phyloP scores from a whole-genome alignment of 495 filamentous ascomycete species.

The Lasiosphaeria hispida region DNA sequence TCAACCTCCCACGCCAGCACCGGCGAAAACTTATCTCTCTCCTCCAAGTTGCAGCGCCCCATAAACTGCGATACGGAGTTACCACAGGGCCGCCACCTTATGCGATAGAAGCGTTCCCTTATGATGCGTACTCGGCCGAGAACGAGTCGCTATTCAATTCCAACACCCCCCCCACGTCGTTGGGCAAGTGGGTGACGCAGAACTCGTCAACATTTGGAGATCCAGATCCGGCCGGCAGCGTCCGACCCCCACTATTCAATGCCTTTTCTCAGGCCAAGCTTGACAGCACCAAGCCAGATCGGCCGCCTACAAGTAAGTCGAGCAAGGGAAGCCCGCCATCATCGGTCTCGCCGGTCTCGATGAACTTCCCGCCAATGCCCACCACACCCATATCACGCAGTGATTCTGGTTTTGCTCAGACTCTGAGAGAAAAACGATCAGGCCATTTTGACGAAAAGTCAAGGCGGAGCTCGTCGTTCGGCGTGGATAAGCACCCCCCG shows the following conservation, averaged over 20 bases:
- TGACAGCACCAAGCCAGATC: slow-evolving; percentile 61
- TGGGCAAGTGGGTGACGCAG: slow-evolving; percentile 81
- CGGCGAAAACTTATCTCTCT: slow-evolving; percentile 85
- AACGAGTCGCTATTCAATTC: slow-evolving; percentile 74
- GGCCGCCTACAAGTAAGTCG: slow-evolving; percentile 79
- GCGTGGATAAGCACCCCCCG: slow-evolving; percentile 65
- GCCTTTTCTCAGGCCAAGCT: slow-evolving; percentile 78
- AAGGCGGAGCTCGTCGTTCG: slow-evolving; percentile 87
- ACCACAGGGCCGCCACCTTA: slow-evolving; percentile 86
- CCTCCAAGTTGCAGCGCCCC: slow-evolving; percentile 85
- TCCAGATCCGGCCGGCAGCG: slow-evolving; percentile 50
- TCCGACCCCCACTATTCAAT: slow-evolving; percentile 68
- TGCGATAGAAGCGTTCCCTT: slow-evolving; percentile 87
- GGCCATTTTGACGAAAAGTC: slow-evolving; percentile 86
- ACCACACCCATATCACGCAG: slow-evolving; percentile 75
- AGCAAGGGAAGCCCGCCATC: slow-evolving; percentile 77
- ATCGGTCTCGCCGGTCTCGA: slow-evolving; percentile 79
- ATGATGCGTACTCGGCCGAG: slow-evolving; percentile 84
- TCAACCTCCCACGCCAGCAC: slow-evolving; percentile 79
- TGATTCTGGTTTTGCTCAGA: slow-evolving; percentile 86
- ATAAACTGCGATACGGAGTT: slow-evolving; percentile 84
- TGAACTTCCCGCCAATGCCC: slow-evolving; percentile 71
- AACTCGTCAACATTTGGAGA: slow-evolving; percentile 85
- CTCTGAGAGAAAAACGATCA: slow-evolving; percentile 87
- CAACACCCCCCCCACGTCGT: slow-evolving; percentile 62